Evolutionary conservation across 2,329 filamentous ascomycete species (phyloP).

Genomic region (Sphaerulina vaccinii): DNA sequence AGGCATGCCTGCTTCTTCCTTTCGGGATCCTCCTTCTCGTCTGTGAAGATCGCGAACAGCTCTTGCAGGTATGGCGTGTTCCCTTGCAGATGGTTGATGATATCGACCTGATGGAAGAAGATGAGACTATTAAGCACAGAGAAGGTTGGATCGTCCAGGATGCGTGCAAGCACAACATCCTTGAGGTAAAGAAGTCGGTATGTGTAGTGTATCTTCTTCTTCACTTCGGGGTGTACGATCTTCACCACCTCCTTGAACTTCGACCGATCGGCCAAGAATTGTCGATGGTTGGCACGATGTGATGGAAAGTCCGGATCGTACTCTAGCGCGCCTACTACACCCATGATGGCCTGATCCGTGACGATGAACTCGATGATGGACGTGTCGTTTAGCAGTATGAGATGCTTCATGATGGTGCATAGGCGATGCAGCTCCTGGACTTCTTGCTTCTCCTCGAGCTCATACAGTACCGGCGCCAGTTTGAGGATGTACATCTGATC

Average conservation of each 20-base stretch:
- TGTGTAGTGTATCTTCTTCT: constrained; percentile 91
- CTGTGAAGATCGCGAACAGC: constrained; percentile 80
- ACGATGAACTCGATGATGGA: constrained; percentile 92
- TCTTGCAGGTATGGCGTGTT: constrained; percentile 78
- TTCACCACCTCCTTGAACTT: constrained; percentile 95
- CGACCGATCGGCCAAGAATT: constrained; percentile 84
- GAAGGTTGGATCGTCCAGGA: constrained; percentile 96
- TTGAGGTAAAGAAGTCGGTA: constrained; percentile 96
- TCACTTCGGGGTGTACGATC: constrained; percentile 78
- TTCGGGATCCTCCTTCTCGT: constrained; percentile 58
- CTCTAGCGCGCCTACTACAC: constrained; percentile 91
- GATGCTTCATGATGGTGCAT: constrained; percentile 96
- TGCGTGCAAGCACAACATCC: constrained; percentile 94
- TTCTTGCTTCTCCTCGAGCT: constrained; percentile 89
- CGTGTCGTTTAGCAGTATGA: constrained; percentile 92
- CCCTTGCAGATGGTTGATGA: constrained; percentile 87
- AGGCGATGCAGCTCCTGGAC: constrained; percentile 81
- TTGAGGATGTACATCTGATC: constrained; percentile 74
- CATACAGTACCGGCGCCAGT: constrained; percentile 78
- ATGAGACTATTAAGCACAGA: constrained; percentile 96
- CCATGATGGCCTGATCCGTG: constrained; percentile 81
- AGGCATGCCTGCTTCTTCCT: constrained; percentile 91
- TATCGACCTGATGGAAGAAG: constrained; percentile 98
- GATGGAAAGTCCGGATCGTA: constrained; percentile 98
- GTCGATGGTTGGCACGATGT: constrained; percentile 95